phyloP scores from a whole-genome alignment of 1,139 yeast genomes.

The Lizanozyma gosingica region DNA sequence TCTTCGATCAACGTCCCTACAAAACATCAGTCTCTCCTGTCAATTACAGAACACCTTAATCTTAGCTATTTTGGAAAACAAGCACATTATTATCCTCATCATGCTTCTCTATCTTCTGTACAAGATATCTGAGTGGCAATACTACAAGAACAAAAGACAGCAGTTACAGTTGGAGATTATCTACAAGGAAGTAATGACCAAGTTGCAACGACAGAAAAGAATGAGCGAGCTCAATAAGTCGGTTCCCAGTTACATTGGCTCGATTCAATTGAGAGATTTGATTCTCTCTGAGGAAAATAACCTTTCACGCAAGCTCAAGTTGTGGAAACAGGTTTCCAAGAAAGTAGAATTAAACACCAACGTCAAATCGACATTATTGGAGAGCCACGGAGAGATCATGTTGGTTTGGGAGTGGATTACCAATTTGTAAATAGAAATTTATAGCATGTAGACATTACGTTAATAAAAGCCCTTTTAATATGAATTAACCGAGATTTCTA shows the following conservation, averaged over 20 bases:
- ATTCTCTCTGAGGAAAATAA: constrained; percentile 42
- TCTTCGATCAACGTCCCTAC: constrained; percentile 68
- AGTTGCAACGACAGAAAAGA: constrained; percentile 33
- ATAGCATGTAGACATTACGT: background rate
- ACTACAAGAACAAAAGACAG: constrained; percentile 23
- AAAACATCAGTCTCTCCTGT: constrained; percentile 55
- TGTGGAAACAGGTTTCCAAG: constrained; percentile 59
- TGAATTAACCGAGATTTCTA: too few relatives aligned
- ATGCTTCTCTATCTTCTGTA: constrained; percentile 14
- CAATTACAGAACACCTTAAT: constrained; percentile 47
- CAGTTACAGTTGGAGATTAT: constrained; percentile 25
- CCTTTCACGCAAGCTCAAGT: constrained; percentile 31
- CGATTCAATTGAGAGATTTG: constrained; percentile 71
- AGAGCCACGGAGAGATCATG: constrained; percentile 79
- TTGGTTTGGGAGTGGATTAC: constrained; percentile 88
- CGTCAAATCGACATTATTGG: constrained; percentile 51
- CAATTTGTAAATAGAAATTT: constrained; percentile 13
- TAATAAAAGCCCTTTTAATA: background rate
- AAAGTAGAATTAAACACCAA: constrained; percentile 61
- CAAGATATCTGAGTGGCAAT: constrained; percentile 21
- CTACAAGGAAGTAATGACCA: constrained; percentile 36
- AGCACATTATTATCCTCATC: constrained; percentile 22
- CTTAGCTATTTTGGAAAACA: constrained; percentile 39
- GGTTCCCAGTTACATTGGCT: constrained; percentile 46
- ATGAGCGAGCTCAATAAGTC: constrained; percentile 18